These are phyloP conservation scores for Malus fusca DNA, from an alignment of 306 rosid species.

Conservation along the genomic window DNA sequence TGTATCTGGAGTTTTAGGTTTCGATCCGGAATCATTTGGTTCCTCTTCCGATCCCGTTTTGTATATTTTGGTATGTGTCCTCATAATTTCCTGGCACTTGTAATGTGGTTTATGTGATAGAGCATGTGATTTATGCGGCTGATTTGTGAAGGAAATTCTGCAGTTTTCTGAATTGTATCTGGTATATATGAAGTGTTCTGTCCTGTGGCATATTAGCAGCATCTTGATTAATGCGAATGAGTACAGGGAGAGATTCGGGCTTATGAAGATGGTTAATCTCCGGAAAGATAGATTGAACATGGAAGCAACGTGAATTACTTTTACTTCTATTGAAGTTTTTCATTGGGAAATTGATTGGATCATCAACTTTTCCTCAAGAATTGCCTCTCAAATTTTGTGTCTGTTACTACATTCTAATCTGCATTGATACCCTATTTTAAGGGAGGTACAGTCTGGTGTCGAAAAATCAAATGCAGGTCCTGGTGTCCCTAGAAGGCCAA, in stretches of 20 bases:
- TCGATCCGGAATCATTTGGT: no score
- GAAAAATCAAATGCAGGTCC: not conserved
- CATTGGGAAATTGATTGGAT: not conserved
- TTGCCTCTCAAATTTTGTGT: not conserved
- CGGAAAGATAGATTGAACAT: no score
- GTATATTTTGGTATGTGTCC: not conserved
- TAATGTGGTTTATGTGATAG: not conserved
- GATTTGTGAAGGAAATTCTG: not conserved
- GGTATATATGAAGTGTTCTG: not conserved
- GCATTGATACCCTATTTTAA: not conserved
- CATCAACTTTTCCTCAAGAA: not conserved
- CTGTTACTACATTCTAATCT: not conserved
- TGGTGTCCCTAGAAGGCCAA: conserved; percentile 21
- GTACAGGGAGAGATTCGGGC: no score
- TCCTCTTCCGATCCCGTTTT: no score
- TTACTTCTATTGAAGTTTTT: not conserved
- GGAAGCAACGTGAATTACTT: no score
- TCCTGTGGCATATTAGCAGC: no score
- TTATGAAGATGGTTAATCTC: no score
- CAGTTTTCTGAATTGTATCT: not conserved
- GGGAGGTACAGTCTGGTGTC: not conserved
- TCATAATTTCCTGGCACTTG: not conserved
- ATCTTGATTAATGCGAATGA: no score
- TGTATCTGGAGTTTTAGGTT: not conserved
- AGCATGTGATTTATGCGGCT: not conserved